Evolutionary conservation across 2,329 filamentous ascomycete species (phyloP).

Genomic region (Colletotrichum sojae): DNA sequence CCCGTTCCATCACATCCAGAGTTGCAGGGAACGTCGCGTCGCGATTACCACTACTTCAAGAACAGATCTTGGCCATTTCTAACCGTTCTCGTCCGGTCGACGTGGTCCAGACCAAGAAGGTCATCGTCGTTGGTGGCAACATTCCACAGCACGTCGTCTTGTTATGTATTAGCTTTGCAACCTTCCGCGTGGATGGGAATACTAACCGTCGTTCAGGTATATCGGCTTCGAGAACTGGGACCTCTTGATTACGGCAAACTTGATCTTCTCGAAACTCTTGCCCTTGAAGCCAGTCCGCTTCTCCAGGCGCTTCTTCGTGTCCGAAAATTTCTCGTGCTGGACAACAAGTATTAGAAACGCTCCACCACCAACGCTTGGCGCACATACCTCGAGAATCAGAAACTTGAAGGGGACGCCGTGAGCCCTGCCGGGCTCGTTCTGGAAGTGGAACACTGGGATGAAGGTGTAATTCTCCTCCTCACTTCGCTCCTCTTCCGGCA

Average conservation of each 20-base stretch:
- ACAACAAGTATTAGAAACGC: conserved; percentile 11
- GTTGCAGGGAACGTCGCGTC: conserved; percentile 1
- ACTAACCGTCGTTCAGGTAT: conserved; percentile 89
- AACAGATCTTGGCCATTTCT: conserved; percentile 77
- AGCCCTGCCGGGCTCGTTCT: conserved; percentile 85
- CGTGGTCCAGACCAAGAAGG: conserved; percentile 75
- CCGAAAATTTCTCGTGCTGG: conserved; percentile 86
- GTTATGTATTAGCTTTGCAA: conserved; percentile 5
- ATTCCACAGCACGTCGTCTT: conserved; percentile 73
- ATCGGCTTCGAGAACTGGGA: conserved; percentile 81
- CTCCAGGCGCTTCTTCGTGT: conserved; percentile 95
- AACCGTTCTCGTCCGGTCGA: conserved; percentile 71
- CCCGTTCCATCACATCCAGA: conserved; percentile 19
- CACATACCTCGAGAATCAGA: conserved; percentile 81
- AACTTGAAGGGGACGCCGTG: conserved; percentile 96
- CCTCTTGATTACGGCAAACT: conserved; percentile 86
- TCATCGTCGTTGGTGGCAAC: conserved; percentile 69
- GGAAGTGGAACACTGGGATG: conserved; percentile 91
- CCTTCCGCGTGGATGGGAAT: conserved; percentile 17
- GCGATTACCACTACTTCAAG: conserved; percentile 56
- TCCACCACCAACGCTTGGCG: not conserved
- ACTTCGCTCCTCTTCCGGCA: conserved; percentile 80
- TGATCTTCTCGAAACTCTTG: conserved; percentile 98
- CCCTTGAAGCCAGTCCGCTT: conserved; percentile 95
- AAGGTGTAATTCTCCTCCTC: conserved; percentile 66